Percentiles rank a stretch among this genome's conserved stretches.
These are phyloP conservation scores for Hanseniaspora uvarum DNA, from an alignment of 1,139 yeast species.

Conservation along the genomic window DNA sequence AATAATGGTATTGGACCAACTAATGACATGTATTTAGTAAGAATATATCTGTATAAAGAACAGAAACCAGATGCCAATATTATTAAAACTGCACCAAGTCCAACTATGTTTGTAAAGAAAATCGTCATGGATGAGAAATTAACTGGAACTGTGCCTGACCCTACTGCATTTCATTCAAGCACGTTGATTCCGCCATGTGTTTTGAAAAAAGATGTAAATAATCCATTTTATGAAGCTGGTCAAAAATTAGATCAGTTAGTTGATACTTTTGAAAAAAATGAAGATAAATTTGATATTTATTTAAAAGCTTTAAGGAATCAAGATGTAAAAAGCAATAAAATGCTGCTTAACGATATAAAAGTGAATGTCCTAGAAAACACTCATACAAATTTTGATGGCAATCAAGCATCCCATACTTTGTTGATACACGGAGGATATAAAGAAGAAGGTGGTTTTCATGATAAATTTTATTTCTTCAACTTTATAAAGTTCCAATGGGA, in stretches of 20 bases:
- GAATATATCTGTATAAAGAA: background rate
- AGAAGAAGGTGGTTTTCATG: background rate
- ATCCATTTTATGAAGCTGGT: background rate
- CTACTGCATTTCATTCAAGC: constrained; percentile 12
- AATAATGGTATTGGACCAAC: background rate
- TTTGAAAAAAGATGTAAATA: background rate
- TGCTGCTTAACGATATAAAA: background rate
- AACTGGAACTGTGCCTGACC: background rate
- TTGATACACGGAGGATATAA: constrained; percentile 10
- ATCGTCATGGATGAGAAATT: background rate
- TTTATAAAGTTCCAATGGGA: constrained; percentile 8
- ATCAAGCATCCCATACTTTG: background rate
- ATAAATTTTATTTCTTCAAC: constrained; percentile 4
- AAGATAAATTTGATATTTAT: background rate
- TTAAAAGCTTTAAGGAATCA: background rate
- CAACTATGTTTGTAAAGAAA: background rate
- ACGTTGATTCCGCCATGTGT: background rate
- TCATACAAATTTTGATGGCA: too few relatives aligned
- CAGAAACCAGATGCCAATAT: background rate
- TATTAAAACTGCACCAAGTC: background rate
- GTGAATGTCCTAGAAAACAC: background rate
- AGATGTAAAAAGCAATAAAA: background rate
- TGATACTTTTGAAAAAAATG: background rate
- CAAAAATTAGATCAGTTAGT: background rate
- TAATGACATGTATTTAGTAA: constrained; percentile 2